Percentiles rank a stretch among this genome's conserved stretches.
These are phyloP conservation scores for Stagonosporopsis chrysanthemi DNA, from an alignment of 2,329 filamentous ascomycete genomes.

Conservation along the genomic window DNA sequence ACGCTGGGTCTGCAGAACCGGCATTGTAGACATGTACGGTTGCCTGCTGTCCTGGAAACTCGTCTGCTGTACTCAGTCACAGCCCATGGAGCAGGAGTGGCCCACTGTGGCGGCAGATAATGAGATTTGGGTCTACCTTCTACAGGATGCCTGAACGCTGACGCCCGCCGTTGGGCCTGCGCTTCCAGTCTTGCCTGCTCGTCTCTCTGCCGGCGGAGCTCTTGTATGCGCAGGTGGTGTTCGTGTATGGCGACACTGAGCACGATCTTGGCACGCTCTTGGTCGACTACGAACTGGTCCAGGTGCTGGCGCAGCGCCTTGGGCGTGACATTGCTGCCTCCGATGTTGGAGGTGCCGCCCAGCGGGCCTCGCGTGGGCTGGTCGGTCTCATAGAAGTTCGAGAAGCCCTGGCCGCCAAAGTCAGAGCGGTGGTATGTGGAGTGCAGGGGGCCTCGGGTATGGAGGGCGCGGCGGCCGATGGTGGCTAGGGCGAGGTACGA, in stretches of 20 bases:
- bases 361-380: conserved; percentile 69
- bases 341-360: conserved; percentile 64
- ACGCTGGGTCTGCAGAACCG: conserved; percentile 20
- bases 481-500: conserved; percentile 50
- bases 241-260: conserved; percentile 95
- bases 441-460: conserved; percentile 42
- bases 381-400: conserved; percentile 68
- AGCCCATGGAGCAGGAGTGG: conserved; percentile 14
- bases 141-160: conserved; percentile 73
- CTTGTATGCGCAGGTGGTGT: conserved; percentile 88
- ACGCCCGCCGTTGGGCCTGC: conserved; percentile 74
- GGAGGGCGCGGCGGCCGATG: conserved; percentile 44
- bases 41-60: conserved; percentile 68
- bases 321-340: conserved; percentile 66
- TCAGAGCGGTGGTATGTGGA: conserved; percentile 67
- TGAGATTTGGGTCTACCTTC: conserved; percentile 66
- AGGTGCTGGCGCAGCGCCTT: conserved; percentile 83
- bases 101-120: conserved; percentile 18
- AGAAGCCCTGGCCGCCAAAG: conserved; percentile 69
- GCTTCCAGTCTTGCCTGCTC: conserved; percentile 78
- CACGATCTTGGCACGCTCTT: conserved; percentile 92
- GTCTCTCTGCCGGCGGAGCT: conserved; percentile 75
- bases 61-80: conserved; percentile 57
- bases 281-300: conserved; percentile 95
- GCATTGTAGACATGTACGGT: conserved; percentile 51